Percentiles rank a stretch among this genome's conserved stretches.
phyloP scores from a whole-genome alignment of 768 basidiomycete species.

The Glaciozyma martinii region DNA sequence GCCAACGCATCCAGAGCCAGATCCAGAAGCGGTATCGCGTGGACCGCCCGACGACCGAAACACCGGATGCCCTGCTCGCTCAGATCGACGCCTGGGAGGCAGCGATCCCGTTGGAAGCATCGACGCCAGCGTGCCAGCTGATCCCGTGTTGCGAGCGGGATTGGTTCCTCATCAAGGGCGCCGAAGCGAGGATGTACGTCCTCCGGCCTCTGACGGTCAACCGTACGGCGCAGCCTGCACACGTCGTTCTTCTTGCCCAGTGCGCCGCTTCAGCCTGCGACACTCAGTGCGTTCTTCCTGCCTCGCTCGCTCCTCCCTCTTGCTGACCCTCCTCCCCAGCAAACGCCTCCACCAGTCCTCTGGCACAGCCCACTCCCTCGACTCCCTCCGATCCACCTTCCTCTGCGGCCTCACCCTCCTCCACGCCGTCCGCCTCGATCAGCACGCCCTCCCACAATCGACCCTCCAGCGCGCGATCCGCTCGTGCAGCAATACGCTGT shows the following conservation, averaged over 20 bases:
- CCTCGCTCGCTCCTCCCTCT: neutral
- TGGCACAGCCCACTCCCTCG: conserved; percentile 1
- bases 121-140: neutral
- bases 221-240: neutral
- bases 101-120: conserved; percentile 5
- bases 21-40: conserved; percentile 30
- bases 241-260: conserved; percentile 10
- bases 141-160: conserved; percentile 12
- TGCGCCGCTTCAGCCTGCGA: conserved; percentile 18
- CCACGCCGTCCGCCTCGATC: conserved; percentile 14
- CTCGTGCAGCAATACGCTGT: conserved; percentile 16
- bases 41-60: neutral
- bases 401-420: conserved; percentile 25
- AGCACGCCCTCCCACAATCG: neutral
- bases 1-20: conserved; percentile 32
- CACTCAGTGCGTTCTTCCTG: conserved; percentile 10
- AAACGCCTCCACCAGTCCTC: conserved; percentile 22
- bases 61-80: neutral
- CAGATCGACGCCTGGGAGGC: conserved; percentile 18
- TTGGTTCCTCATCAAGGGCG: conserved; percentile 9
- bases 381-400: conserved; percentile 21
- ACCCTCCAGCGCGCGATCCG: conserved; percentile 10
- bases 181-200: conserved; percentile 17
- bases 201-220: conserved; percentile 16
- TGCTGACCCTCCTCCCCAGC: neutral